Base-by-base conservation (phyloP, 176 grass and related monocot genomes). In the Eragrostis curvula region DNA sequence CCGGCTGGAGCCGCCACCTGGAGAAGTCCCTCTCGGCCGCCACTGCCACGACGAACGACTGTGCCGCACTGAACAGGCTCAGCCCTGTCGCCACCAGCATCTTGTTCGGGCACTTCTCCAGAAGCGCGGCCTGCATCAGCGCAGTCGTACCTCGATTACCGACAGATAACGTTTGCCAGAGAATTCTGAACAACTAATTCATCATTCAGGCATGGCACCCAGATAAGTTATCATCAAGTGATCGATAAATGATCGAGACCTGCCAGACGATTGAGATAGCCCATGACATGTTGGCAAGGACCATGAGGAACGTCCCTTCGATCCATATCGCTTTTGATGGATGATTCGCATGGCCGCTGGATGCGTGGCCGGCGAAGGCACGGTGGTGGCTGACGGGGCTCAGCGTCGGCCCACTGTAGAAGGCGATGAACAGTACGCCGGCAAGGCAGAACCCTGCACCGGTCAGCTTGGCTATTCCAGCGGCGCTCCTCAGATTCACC, bases 21-120 rank as follows among this genome's bases (percentile, higher is more conserved):
- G 80, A 58, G 23, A 88, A 72, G 41, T 91, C 86, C 71, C 94
- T 77, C 84, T 89, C 88, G 13, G 84, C 73, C 9, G 18, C 83
- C 16, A 62, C 51, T 0, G 88, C 88, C 0, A 75, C 73, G 16
- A 91, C 28, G 30, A 91, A 85, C 0, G 86, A 66, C 44, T 97
- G 91, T 1, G 45, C 11, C 20, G 91, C 83, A 74, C 86, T 83
- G 77, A 93, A 91, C 60, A 87, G 50, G 74, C 79, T 86, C 65
- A 86, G 82, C 18, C 73, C 51, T 0, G 79, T 75, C 17, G 89
- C 91, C 16, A 94, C 67, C 9, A 90, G 52, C 80, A 94, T 86
- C 75, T 84, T 97, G 23, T 90, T 86, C 2, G 89, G 87, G 25
- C 32, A 92, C 40, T 97, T 89, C 73, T 79, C 70, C 7, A 94